Conservation (phyloP, 2,329 filamentous ascomycete genomes). For the Pyrenophora teres region DNA sequence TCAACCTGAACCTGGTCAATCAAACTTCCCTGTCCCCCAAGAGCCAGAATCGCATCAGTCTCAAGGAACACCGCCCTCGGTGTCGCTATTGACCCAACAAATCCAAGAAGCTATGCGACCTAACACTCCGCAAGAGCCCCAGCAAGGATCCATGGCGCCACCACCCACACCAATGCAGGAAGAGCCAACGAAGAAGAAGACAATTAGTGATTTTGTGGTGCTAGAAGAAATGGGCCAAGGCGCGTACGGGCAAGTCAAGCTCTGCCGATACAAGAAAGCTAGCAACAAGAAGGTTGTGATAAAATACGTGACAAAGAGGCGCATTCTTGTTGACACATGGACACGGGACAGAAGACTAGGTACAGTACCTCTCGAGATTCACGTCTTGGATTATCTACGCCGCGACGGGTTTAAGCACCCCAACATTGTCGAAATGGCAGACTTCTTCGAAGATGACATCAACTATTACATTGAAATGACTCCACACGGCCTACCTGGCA, state of each 20-base stretch:
- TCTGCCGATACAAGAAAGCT: slow-evolving; percentile 81
- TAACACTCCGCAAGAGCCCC: slow-evolving; percentile 49
- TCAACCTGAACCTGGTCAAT: slow-evolving; percentile 79
- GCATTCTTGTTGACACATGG: slow-evolving; percentile 98
- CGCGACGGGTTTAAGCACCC: slow-evolving; percentile 68
- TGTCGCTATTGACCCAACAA: slow-evolving; percentile 57
- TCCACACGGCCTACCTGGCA: slow-evolving; percentile 90
- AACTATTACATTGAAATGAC: slow-evolving; percentile 99
- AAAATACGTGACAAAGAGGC: slow-evolving; percentile 96
- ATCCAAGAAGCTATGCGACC: slow-evolving; percentile 56
- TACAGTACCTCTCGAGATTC: slow-evolving; percentile 94
- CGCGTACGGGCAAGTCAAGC: slow-evolving; percentile 95
- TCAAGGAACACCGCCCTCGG: slow-evolving; percentile 44
- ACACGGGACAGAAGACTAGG: slow-evolving; percentile 90
- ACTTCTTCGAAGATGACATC: slow-evolving; percentile 75
- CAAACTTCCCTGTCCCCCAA: slow-evolving; percentile 48
- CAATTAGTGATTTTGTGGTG: slow-evolving; percentile 87
- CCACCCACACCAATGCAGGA: slow-evolving; percentile 21
- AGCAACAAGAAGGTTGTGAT: slow-evolving; percentile 83
- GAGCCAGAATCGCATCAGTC: slow-evolving; percentile 43
- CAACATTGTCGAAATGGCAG: slow-evolving; percentile 71
- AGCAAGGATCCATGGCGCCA: slow-evolving; percentile 21
- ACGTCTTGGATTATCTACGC: slow-evolving; percentile 91
- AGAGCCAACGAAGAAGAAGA: slow-evolving; percentile 65
- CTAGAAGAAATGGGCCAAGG: slow-evolving; percentile 98